Conservation (phyloP, 1,284 basidiomycete species). For the Volvariella surrecta region DNA sequence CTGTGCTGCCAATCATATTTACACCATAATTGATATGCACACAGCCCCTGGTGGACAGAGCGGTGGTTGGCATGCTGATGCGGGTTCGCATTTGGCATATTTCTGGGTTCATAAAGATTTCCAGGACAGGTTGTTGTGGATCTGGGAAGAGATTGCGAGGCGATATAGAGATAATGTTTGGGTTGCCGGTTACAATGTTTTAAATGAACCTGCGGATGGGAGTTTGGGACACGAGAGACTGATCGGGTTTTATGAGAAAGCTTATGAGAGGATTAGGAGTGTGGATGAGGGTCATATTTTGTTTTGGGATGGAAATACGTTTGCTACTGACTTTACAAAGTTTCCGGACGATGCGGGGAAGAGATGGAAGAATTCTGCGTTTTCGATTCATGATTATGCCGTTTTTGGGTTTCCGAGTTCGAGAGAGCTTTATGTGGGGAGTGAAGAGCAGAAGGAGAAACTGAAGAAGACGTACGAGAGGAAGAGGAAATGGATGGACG, state of each 20-base stretch:
- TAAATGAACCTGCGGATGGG: conserved; percentile 72
- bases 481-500: conserved; percentile 66
- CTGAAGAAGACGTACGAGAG: conserved; percentile 50
- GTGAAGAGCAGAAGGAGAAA: conserved; percentile 41
- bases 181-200: conserved; percentile 65
- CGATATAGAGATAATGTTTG: conserved; percentile 62
- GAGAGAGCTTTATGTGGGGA: conserved; percentile 47
- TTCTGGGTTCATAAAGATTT: conserved; percentile 74
- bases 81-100: conserved; percentile 25
- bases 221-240: conserved; percentile 34
- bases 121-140: conserved; percentile 61
- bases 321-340: conserved; percentile 63
- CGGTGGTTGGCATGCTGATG: conserved; percentile 31
- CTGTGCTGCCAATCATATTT: conserved; percentile 51
- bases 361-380: conserved; percentile 58
- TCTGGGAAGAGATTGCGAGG: conserved; percentile 61
- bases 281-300: conserved; percentile 61
- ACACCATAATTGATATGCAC: conserved; percentile 52
- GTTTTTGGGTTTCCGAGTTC: conserved; percentile 63
- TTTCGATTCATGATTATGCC: conserved; percentile 71
- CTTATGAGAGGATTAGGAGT: conserved; percentile 53
- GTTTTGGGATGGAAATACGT: conserved; percentile 69
- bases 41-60: conserved; percentile 48
- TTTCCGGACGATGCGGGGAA: conserved; percentile 50
- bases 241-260: conserved; percentile 53